These are phyloP conservation scores for Lasiosphaeriaceae sp. DNA, from an alignment of 495 filamentous ascomycete species.

Conservation along the genomic window DNA sequence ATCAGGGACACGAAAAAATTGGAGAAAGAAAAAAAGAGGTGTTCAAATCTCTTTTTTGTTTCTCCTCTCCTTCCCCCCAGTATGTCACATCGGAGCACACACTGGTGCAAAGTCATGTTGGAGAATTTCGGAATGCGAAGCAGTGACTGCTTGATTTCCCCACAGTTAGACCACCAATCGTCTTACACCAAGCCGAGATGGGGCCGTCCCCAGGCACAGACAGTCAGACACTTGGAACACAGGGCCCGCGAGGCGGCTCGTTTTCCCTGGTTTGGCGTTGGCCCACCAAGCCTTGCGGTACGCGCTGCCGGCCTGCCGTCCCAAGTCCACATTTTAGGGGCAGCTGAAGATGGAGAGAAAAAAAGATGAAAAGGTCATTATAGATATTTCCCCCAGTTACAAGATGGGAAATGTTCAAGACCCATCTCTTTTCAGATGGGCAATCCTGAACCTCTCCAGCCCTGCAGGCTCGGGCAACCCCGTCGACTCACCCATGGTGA, in stretches of 20 bases:
- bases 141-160: conserved; percentile 4
- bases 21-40: too few relatives aligned
- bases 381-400: neutral
- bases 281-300: neutral
- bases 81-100: too few relatives aligned
- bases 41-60: too few relatives aligned
- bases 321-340: too few relatives aligned
- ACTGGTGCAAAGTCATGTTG: neutral
- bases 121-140: neutral
- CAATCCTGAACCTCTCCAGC: conserved; percentile 34
- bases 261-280: neutral
- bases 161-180: conserved; percentile 13
- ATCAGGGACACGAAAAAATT: neutral
- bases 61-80: neutral
- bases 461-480: conserved; percentile 41
- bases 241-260: neutral
- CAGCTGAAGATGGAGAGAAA: neutral
- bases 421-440: conserved; percentile 18
- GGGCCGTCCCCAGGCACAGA: neutral
- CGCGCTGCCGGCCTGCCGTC: too few relatives aligned
- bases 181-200: conserved; percentile 5
- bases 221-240: too few relatives aligned
- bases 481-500: conserved; percentile 33
- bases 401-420: neutral
- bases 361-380: neutral